Evolutionary conservation across 768 basidiomycete genomes (phyloP), one percentile per base, ranked within the genome.

Genomic region (Rhizopogon salebrosus): DNA sequence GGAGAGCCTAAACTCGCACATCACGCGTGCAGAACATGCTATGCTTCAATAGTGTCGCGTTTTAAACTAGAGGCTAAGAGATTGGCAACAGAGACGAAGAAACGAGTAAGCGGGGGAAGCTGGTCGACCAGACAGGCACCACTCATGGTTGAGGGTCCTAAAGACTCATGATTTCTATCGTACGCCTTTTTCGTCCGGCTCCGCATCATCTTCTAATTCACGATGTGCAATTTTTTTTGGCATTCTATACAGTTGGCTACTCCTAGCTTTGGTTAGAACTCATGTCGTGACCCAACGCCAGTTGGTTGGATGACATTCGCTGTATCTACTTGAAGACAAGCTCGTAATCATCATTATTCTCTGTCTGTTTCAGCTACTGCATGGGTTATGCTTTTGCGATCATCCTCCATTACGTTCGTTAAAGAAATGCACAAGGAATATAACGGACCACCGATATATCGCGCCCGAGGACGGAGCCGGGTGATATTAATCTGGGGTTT

Each of bases 1-100:
- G 95, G 95, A 24, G 73, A 75, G 14, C 84, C 92, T 41, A 97
- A 97, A 67, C 82, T 95, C 14, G 85, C 89, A 16, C 94, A 95
- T 64, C 85, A 95, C 65, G 71, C 94, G 13, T 98, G 95, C 70
- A 79, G 82, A 52, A 75, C 74, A 31, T 98, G 95, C 67, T 95
- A 89, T 62, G 60, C 68, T 31, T 52, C 60, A 22, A 70, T 68
- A 49, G 37, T 59, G 43, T 57, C 66, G 43, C 59, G 55, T 40
- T 66, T 57, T 24, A 67, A 37, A 38, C 59, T 55, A 10, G 54
- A 56, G 24, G 40, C 56, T 6, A 65, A 55, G 56, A 53, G 48
- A 50, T 10, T 50, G 42, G 29, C 23, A 45, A 38, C 31, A 29
- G 24, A 35, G 23, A 39, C 39, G 36, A 27, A 41, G 27, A 54